phyloP scores from a whole-genome alignment of 148 eudicot genomes.

The Cornus kousa region DNA sequence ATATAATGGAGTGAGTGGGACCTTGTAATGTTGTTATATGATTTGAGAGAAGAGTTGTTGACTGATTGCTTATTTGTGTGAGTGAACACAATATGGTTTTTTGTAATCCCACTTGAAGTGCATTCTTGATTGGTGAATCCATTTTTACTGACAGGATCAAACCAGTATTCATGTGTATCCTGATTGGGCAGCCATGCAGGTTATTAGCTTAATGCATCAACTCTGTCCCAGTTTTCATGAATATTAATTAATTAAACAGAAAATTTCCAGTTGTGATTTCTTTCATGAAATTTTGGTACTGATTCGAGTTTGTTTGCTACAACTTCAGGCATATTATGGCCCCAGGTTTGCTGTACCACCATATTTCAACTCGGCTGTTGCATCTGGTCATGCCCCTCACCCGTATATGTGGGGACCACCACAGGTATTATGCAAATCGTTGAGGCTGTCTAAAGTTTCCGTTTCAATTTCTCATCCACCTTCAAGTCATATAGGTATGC shows the following conservation, averaged over 20 bases:
- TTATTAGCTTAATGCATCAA: conserved; percentile 18
- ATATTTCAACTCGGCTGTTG: conserved; percentile 69
- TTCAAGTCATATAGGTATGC: neutral
- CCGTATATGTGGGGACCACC: conserved; percentile 97
- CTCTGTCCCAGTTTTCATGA: neutral
- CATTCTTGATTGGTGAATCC: conserved; percentile 5
- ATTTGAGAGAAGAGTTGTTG: neutral
- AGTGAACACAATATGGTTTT: too few relatives aligned
- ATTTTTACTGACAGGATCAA: conserved; percentile 59
- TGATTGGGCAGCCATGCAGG: conserved; percentile 99
- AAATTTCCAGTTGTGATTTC: neutral
- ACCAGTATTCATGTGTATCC: conserved; percentile 69
- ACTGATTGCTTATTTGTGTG: neutral
- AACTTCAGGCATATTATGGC: conserved; percentile 84
- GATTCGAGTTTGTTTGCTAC: conserved; percentile 2
- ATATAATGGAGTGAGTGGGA: neutral
- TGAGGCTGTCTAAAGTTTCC: neutral
- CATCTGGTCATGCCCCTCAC: conserved; percentile 73
- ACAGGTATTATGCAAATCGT: conserved; percentile 45
- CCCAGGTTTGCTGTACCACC: conserved; percentile 82
- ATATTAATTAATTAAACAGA: neutral
- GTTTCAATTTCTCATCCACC: neutral
- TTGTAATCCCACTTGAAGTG: neutral
- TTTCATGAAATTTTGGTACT: neutral
- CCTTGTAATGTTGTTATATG: neutral